These are phyloP conservation scores for Xylariaceae sp. DNA, from an alignment of 2,329 filamentous ascomycete species.

Conservation along the genomic window DNA sequence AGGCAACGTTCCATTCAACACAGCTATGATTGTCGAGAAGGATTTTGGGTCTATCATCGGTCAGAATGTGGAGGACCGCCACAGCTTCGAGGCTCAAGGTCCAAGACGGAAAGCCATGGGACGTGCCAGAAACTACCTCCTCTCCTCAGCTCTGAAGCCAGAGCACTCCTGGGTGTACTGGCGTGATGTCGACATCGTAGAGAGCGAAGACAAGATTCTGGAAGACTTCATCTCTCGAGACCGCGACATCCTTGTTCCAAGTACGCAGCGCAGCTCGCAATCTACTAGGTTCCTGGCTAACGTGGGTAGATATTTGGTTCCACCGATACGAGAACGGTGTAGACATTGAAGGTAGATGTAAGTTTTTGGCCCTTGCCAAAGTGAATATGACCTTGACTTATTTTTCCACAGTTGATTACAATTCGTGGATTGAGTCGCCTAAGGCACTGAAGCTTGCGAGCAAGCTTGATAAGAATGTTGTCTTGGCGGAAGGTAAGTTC, in stretches of 20 bases:
- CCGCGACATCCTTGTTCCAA: conserved; percentile 90
- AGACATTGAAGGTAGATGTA: conserved; percentile 95
- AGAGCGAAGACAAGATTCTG: conserved; percentile 84
- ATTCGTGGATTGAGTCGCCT: conserved; percentile 96
- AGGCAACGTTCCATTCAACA: conserved; percentile 84
- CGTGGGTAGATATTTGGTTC: conserved; percentile 85
- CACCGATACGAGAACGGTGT: conserved; percentile 80
- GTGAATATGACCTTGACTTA: conserved; percentile 27
- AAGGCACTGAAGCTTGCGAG: conserved; percentile 78
- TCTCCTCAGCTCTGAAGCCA: conserved; percentile 82
- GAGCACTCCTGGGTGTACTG: conserved; percentile 99
- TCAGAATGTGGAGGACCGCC: conserved; percentile 81
- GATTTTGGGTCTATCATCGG: conserved; percentile 80
- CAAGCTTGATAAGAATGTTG: conserved; percentile 75
- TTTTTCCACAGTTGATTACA: conserved; percentile 82
- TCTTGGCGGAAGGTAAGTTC: conserved; percentile 83
- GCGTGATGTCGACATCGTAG: conserved; percentile 95
- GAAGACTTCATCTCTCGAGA: conserved; percentile 97
- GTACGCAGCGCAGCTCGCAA: conserved; percentile 59
- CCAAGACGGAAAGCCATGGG: conserved; percentile 91
- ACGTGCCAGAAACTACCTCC: conserved; percentile 87
- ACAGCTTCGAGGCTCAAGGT: conserved; percentile 85
- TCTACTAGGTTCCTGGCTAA: conserved; percentile 13
- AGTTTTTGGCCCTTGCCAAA: conserved; percentile 43
- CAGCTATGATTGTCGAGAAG: conserved; percentile 85